Base-by-base conservation (phyloP, 352 stramenopile genomes). In the Thalassiosira delicatula region DNA sequence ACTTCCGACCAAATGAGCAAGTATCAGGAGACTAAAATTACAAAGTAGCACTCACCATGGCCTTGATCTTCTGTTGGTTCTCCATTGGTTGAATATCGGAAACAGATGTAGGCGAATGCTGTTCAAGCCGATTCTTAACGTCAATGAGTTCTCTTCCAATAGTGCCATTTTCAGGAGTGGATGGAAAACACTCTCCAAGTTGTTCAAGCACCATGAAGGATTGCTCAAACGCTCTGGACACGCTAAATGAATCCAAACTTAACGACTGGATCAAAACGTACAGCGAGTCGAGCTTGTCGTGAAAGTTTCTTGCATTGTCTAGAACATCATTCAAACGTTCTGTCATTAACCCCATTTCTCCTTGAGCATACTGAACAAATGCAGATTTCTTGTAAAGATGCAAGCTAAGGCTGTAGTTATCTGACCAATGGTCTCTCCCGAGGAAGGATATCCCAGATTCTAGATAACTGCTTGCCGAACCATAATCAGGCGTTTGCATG, bases 401-500 rank as follows among this genome's bases (percentile, higher is more conserved):
- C 56, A 83, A 72, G 53, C 54, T 76, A 19, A 83, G 44, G 2
- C 35, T 46, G 57, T 81, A 77, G 32, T 53, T 44, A 44, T 51
- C 11, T 54, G 25, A 21, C 74, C 74, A 83, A 54, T 54, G 7
- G 27, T 44, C 65, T 30, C 3, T 30, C 2, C 27, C 8, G 21
- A 83, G 66, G 25, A 77, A 83, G n/a, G 74, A 70, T 46, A 83
- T 76, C 7, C 74, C 74, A 29, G 65, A 76, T 32, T 83, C 59
- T 0, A 83, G 25, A 62, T 76, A 83, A 5, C 0, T 62, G 19
- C 9, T 27, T 33, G 74, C 74, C 44, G 65, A 71, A 21, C 25
- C 51, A 70, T 54, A 76, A 54, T 83, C 66, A 32, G 74, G 42
- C 37, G 66, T 71, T 32, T 70, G 12, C 5, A 75, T 82, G 25